Percentiles rank a stretch among this genome's conserved stretches.
These are phyloP conservation scores for Populus deltoides DNA, from an alignment of 345 rosid species.

Conservation along the genomic window DNA sequence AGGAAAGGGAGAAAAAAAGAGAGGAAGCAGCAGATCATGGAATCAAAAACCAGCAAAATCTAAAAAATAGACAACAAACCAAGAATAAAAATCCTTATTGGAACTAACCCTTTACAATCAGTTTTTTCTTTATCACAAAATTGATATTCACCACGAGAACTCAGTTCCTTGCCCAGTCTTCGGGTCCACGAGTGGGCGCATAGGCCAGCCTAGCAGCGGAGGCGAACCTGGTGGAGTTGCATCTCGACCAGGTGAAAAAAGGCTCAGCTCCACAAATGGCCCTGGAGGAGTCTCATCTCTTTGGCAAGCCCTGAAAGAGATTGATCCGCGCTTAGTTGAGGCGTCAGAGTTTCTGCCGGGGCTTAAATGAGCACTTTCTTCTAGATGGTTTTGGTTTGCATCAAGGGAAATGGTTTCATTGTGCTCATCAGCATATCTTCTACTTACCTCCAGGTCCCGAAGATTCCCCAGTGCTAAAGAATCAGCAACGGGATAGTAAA, in stretches of 20 bases:
- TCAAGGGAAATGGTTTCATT: constrained; percentile 56
- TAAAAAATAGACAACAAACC: constrained; percentile 39
- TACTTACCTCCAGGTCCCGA: constrained; percentile 57
- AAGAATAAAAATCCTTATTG: constrained; percentile 48
- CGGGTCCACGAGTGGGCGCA: constrained; percentile 40
- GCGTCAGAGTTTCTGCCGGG: constrained; percentile 54
- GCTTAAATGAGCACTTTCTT: constrained; percentile 44
- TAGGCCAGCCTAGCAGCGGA: constrained; percentile 57
- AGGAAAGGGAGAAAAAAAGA: background rate
- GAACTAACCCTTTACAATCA: constrained; percentile 74
- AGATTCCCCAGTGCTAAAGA: constrained; percentile 77
- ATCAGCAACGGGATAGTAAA: constrained; percentile 83
- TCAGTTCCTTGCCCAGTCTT: constrained; percentile 21
- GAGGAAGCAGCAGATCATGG: constrained; percentile 10
- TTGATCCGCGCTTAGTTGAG: constrained; percentile 60
- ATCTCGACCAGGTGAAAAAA: constrained; percentile 58
- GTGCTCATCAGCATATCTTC: constrained; percentile 45
- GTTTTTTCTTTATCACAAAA: constrained; percentile 64
- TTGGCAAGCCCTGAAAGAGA: constrained; percentile 51
- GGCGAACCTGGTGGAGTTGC: constrained; percentile 53
- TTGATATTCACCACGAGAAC: constrained; percentile 47
- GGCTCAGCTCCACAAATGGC: constrained; percentile 60
- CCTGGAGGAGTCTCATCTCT: constrained; percentile 47
- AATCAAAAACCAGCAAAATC: constrained; percentile 42
- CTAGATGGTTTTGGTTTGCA: constrained; percentile 48